Percentiles rank a stretch among this genome's conserved stretches.
These are phyloP conservation scores for Punctularia strigosozonata DNA, from an alignment of 768 basidiomycete species.

Conservation along the genomic window DNA sequence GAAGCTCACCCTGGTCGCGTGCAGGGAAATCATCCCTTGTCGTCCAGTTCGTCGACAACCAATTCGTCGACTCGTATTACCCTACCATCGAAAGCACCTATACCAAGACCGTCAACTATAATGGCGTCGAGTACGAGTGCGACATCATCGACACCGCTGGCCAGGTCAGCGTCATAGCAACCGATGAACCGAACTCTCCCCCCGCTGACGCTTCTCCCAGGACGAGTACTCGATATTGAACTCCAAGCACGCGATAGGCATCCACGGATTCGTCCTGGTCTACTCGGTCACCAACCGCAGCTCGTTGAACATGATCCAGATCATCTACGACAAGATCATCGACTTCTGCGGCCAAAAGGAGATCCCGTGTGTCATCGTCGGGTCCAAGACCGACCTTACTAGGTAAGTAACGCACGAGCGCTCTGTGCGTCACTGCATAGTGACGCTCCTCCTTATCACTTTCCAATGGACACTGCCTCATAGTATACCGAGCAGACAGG, in stretches of 20 bases:
- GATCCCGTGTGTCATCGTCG: slow-evolving; percentile 90
- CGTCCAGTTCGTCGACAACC: slow-evolving; percentile 86
- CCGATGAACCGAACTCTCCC: slow-evolving; percentile 3
- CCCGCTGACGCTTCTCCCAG: slow-evolving; percentile 25
- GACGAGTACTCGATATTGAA: slow-evolving; percentile 95
- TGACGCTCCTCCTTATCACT: slow-evolving; percentile 1
- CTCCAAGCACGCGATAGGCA: slow-evolving; percentile 89
- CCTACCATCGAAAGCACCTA: slow-evolving; percentile 90
- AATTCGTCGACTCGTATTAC: slow-evolving; percentile 88
- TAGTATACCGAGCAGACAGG: slow-evolving; percentile 48
- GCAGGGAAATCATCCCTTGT: slow-evolving; percentile 91
- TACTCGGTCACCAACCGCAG: slow-evolving; percentile 85
- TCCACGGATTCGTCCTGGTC: slow-evolving; percentile 94
- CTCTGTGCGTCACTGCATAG: slow-evolving; percentile 2
- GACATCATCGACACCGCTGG: slow-evolving; percentile 98
- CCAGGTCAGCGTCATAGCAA: slow-evolving; percentile 49
- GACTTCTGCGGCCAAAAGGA: slow-evolving; percentile 75
- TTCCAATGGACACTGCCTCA: slow-evolving; percentile 13
- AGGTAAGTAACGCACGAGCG: slow-evolving; percentile 37
- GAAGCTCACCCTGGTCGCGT: too few relatives aligned
- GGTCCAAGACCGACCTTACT: slow-evolving; percentile 80
- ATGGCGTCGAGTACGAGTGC: slow-evolving; percentile 87
- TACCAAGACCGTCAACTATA: slow-evolving; percentile 75
- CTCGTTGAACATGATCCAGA: slow-evolving; percentile 91
- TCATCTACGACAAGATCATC: slow-evolving; percentile 88